A percentile compares a stretch with the other conserved stretches of the same genome.
Evolutionary conservation across 768 basidiomycete genomes (phyloP).

Genomic region (Suillus weaverae): DNA sequence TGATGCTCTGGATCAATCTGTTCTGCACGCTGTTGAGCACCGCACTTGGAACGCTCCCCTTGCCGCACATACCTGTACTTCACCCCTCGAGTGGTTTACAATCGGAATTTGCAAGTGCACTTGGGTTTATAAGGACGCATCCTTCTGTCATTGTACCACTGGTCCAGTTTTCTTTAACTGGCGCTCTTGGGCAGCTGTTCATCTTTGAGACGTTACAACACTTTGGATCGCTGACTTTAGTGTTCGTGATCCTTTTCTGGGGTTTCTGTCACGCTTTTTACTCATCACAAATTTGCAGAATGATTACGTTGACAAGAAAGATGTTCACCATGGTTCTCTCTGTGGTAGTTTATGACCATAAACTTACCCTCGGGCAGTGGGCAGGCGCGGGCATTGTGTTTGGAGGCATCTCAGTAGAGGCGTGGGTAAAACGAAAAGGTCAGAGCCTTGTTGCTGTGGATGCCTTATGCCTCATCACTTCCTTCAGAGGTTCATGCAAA

Average conservation of each 20-base stretch:
- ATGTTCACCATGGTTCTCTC: constrained; percentile 97
- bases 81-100: constrained; percentile 62
- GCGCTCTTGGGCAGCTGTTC: constrained; percentile 94
- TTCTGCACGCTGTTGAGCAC: constrained; percentile 77
- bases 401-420: constrained; percentile 93
- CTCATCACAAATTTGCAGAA: constrained; percentile 46
- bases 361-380: constrained; percentile 86
- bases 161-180: constrained; percentile 82
- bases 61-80: constrained; percentile 81
- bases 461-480: constrained; percentile 12
- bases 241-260: constrained; percentile 51
- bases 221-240: constrained; percentile 86
- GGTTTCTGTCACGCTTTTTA: constrained; percentile 3
- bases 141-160: constrained; percentile 74
- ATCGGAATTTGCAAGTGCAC: constrained; percentile 65
- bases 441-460: constrained; percentile 16
- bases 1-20: constrained; percentile 98
- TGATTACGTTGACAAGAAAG: constrained; percentile 94
- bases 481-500: constrained; percentile 77
- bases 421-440: constrained; percentile 89
- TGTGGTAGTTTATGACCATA: constrained; percentile 89
- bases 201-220: constrained; percentile 95
- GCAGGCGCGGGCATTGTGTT: constrained; percentile 89
- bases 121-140: constrained; percentile 76
- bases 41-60: constrained; percentile 67